Conservation (phyloP, 257 asterid species). For the Jaltomata sinuosa region DNA sequence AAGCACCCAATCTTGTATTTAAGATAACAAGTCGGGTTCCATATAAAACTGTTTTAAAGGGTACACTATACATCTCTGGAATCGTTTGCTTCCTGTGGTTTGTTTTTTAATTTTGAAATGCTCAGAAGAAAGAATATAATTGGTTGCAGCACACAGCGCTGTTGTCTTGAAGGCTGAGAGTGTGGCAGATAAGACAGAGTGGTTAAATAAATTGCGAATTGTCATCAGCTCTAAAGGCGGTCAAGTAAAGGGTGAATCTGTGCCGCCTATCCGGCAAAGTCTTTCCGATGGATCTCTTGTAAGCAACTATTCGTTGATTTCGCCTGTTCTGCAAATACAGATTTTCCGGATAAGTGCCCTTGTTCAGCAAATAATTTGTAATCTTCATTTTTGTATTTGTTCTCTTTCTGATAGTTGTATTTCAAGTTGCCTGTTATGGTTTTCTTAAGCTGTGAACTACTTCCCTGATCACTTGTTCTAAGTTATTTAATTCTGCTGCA, state of each 20-base stretch:
- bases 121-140: not conserved
- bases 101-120: slow-evolving; percentile 4
- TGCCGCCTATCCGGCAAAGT: slow-evolving; percentile 60
- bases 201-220: slow-evolving; percentile 62
- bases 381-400: not conserved
- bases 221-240: slow-evolving; percentile 87
- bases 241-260: slow-evolving; percentile 72
- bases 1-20: slow-evolving; percentile 72
- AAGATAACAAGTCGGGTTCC: slow-evolving; percentile 78
- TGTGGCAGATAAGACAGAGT: slow-evolving; percentile 57
- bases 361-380: not conserved
- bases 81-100: not conserved
- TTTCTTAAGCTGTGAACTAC: slow-evolving; percentile 1
- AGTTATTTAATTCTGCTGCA: not conserved
- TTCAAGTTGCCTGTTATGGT: not conserved
- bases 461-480: not conserved
- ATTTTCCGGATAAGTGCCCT: not conserved
- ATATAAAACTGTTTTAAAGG: slow-evolving; percentile 91
- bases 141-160: slow-evolving; percentile 69
- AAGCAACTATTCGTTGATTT: slow-evolving; percentile 14
- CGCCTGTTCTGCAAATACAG: not conserved
- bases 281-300: slow-evolving; percentile 92
- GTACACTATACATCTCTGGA: slow-evolving; percentile 12
- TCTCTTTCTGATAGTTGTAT: not conserved
- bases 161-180: slow-evolving; percentile 85